Base-by-base conservation (phyloP, 495 filamentous ascomycete species). In the Saxispiralis lemnorum region DNA sequence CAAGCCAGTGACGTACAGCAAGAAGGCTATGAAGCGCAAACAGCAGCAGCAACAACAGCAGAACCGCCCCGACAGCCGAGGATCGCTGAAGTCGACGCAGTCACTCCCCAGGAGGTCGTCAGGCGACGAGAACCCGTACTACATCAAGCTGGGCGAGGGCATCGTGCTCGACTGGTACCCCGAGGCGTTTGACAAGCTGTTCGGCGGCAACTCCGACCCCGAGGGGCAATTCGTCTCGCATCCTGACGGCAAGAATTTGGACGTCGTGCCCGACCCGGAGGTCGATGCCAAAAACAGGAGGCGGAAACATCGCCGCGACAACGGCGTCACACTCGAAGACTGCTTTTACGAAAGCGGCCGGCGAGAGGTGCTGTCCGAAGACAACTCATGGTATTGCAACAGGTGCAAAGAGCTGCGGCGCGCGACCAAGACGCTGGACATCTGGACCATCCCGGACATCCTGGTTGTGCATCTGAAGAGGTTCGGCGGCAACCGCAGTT, bases 361-460 rank as follows among this genome's bases (percentile, higher is more conserved):
- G 57, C 76, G 83, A 44, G 89, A 97, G 57, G 76, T 94, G 34
- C 66, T 97, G 2, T 93, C 86, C 0, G 83, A 92, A 56, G 81
- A 86, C 50, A 88, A 97, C 55, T 85, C 83, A 21, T 97, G 89
- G 89, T 95, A 83, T 54, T 97, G 89, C 51, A 86, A 83, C 44
- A 73, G 83, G 35, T 97, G 89, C 70, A 95, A 96, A 56, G 82
- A 92, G 49, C 79, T 92, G 53, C 76, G 81, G 9, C 75, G 83
- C 18, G 89, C 92, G 15, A 85, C 73, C 63, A 97, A 96, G 70
- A 92, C 87, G 53, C 85, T 97, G 24, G 84, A 96, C 56, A 69
- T 97, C 2, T 97, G 89, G 89, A 93, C 84, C 57, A 76, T 79
- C 2, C 89, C 89, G 7, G 89, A 97, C 58, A 88, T 96, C 41